Evolutionary conservation across 805 yeast species (phyloP).

Genomic region (Kodamaea hsintzibuensis): DNA sequence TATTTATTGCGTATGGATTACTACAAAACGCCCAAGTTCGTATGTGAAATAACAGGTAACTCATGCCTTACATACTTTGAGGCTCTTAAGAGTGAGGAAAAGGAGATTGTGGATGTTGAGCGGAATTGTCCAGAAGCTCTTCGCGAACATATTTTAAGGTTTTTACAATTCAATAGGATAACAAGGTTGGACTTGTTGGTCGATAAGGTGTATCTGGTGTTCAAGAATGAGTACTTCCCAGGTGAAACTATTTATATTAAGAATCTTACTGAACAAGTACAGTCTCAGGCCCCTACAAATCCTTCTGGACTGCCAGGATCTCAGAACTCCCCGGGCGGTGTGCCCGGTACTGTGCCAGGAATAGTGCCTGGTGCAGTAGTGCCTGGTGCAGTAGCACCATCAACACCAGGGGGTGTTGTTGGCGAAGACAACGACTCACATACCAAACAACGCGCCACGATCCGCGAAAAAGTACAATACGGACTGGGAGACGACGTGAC

Average conservation of each 20-base stretch:
- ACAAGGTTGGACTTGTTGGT: slow-evolving; percentile 85
- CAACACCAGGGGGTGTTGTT: not conserved
- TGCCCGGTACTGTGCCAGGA: too few species aligned
- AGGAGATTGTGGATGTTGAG: slow-evolving; percentile 63
- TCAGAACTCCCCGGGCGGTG: too few species aligned
- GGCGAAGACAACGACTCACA: slow-evolving; percentile 8
- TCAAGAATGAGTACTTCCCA: slow-evolving; percentile 84
- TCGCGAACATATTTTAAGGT: slow-evolving; percentile 87
- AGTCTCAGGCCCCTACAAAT: not conserved
- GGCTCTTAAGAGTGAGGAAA: slow-evolving; percentile 73
- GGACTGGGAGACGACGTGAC: slow-evolving; percentile 45
- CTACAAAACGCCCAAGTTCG: slow-evolving; percentile 75
- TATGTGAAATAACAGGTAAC: slow-evolving; percentile 94
- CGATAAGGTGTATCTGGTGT: slow-evolving; percentile 76
- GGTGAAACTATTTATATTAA: slow-evolving; percentile 80
- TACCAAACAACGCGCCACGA: slow-evolving; percentile 53
- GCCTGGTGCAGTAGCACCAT: not conserved
- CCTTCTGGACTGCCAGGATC: not conserved
- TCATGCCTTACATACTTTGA: slow-evolving; percentile 89
- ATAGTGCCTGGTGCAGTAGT: not conserved
- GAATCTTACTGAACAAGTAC: slow-evolving; percentile 6
- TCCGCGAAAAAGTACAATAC: slow-evolving; percentile 84
- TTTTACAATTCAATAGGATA: slow-evolving; percentile 76
- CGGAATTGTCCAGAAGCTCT: slow-evolving; percentile 85
- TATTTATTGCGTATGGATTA: slow-evolving; percentile 73